Percentiles rank a stretch among this genome's conserved stretches.
phyloP scores from a whole-genome alignment of 352 stramenopile genomes.

The Phytophthora colocasiae region DNA sequence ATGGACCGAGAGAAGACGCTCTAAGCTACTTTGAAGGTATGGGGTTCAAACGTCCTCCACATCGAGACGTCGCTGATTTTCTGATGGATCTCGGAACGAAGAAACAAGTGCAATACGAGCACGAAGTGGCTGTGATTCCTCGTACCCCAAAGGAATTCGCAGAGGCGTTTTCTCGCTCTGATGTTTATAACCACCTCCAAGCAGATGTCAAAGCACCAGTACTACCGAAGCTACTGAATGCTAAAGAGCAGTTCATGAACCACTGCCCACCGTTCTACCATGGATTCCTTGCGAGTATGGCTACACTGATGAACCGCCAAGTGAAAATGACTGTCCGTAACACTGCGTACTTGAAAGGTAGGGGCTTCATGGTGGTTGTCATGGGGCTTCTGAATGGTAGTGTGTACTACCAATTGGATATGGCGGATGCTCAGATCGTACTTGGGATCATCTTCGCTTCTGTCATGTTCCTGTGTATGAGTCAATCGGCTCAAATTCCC shows the following conservation, averaged over 20 bases:
- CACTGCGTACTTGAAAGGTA: constrained; percentile 37
- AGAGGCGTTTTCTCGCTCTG: constrained; percentile 18
- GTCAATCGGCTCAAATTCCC: constrained; percentile 70
- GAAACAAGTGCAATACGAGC: constrained; percentile 38
- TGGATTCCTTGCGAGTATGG: constrained; percentile 28
- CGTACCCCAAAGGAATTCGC: constrained; percentile 28
- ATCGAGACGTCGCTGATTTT: constrained; percentile 45
- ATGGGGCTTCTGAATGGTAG: constrained; percentile 44
- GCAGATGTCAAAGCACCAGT: constrained; percentile 6
- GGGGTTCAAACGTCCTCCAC: constrained; percentile 46
- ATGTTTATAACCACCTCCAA: constrained; percentile 7
- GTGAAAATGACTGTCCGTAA: constrained; percentile 57
- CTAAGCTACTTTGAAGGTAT: constrained; percentile 77
- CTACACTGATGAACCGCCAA: constrained; percentile 47
- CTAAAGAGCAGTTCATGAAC: constrained; percentile 82
- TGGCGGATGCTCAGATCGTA: constrained; percentile 36
- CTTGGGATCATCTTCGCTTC: constrained; percentile 79
- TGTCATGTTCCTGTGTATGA: constrained; percentile 75
- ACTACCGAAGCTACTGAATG: constrained; percentile 6
- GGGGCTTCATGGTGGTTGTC: constrained; percentile 40
- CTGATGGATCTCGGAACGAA: constrained; percentile 44
- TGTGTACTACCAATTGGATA: constrained; percentile 52
- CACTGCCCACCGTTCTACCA: constrained; percentile 35
- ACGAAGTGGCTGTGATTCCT: constrained; percentile 4
- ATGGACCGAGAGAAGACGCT: constrained; percentile 56